phyloP scores from a whole-genome alignment of 163 green algal genomes.

The Chlamydomonas reinhardtii region DNA sequence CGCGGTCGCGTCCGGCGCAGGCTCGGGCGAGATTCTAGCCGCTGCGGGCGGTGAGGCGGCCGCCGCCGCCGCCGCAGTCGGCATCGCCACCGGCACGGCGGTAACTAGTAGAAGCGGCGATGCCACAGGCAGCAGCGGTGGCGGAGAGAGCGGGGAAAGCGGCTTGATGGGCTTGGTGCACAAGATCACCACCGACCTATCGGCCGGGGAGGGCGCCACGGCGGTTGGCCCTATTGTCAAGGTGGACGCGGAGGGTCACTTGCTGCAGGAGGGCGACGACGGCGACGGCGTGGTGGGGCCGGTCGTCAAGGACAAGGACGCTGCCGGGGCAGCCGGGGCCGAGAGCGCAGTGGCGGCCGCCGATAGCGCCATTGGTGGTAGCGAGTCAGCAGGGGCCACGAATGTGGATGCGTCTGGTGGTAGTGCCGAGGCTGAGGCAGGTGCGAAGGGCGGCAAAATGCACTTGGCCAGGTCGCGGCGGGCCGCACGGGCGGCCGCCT shows the following conservation, averaged over 20 bases:
- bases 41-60: neutral
- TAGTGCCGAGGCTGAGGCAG: too few species aligned
- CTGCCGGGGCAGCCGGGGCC: neutral
- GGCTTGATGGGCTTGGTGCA: slow-evolving; percentile 18
- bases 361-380: too few species aligned
- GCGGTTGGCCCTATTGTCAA: slow-evolving; percentile 43
- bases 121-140: neutral
- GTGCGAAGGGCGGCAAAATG: too few species aligned
- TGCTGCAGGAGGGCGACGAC: slow-evolving; percentile 38
- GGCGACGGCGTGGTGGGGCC: slow-evolving; percentile 29
- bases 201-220: neutral
- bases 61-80: neutral
- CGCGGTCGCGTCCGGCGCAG: neutral
- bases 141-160: neutral
- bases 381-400: too few species aligned
- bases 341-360: neutral
- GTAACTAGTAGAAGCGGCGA: neutral
- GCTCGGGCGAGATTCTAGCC: neutral
- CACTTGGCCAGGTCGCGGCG: too few species aligned
- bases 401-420: too few species aligned
- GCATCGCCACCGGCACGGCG: neutral
- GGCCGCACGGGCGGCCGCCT: too few species aligned
- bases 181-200: neutral
- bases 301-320: neutral
- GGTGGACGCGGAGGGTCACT: slow-evolving; percentile 10